phyloP scores from a whole-genome alignment of 2,329 filamentous ascomycete genomes.

The Ophiostoma novo-ulmi region DNA sequence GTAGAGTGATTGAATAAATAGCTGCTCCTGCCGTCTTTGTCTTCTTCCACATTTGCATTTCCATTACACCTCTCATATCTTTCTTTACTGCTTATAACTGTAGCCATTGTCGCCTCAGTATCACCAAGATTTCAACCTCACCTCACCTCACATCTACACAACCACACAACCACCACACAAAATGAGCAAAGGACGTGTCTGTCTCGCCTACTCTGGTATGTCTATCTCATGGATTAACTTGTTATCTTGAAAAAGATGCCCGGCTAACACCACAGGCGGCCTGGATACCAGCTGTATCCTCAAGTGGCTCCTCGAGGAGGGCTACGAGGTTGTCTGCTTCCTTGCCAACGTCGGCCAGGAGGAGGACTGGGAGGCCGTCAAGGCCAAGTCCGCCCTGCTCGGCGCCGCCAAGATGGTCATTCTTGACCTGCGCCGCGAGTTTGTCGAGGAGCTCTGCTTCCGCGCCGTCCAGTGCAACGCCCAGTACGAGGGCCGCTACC shows the following conservation, averaged over 20 bases:
- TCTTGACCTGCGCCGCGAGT: slow-evolving; percentile 64
- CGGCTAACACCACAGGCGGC: slow-evolving; percentile 22
- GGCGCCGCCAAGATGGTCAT: slow-evolving; percentile 62
- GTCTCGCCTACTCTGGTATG: slow-evolving; percentile 33
- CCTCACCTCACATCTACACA: slow-evolving; percentile 7
- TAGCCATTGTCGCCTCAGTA: not conserved
- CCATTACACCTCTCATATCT: not conserved
- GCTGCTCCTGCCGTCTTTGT: not conserved
- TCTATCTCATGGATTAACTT: slow-evolving; percentile 15
- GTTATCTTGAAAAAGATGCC: not conserved
- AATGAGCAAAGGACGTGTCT: slow-evolving; percentile 36
- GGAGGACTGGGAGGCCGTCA: slow-evolving; percentile 68
- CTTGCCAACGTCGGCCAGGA: slow-evolving; percentile 70
- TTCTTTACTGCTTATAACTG: not conserved
- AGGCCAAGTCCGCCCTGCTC: slow-evolving; percentile 57
- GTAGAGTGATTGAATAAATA: slow-evolving; percentile 1
- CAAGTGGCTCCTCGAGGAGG: slow-evolving; percentile 40
- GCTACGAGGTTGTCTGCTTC: slow-evolving; percentile 57
- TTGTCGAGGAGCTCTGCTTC: slow-evolving; percentile 77
- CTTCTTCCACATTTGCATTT: slow-evolving; percentile 10
- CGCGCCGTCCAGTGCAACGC: slow-evolving; percentile 70
- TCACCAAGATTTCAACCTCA: not conserved
- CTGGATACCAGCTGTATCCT: slow-evolving; percentile 30
- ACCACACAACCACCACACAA: slow-evolving; percentile 17
- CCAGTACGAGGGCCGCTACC: slow-evolving; percentile 57